phyloP scores from a whole-genome alignment of 345 rosid genomes.

The Gossypium herbaceum region DNA sequence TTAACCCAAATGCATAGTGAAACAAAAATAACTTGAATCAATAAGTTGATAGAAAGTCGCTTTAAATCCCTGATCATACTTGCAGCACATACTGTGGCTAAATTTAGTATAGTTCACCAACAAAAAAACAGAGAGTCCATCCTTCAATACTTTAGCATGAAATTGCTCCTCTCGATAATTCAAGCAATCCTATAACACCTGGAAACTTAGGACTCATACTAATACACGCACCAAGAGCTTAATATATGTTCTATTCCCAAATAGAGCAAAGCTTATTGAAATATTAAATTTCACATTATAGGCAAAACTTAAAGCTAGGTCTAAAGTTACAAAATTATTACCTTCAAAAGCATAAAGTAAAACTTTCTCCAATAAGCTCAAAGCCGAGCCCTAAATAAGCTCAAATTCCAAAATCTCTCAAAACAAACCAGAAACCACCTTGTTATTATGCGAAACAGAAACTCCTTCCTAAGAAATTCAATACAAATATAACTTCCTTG shows the following conservation, averaged over 20 bases:
- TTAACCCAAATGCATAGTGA: neutral
- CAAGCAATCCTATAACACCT: neutral
- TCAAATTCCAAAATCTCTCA: neutral
- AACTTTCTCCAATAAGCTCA: constrained; percentile 5
- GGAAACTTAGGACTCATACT: neutral
- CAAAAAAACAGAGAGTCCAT: neutral
- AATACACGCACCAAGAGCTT: neutral
- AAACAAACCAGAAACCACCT: constrained; percentile 2
- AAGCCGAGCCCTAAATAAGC: neutral
- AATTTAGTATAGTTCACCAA: neutral
- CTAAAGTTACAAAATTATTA: neutral
- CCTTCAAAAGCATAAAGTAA: neutral
- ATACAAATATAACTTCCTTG: neutral
- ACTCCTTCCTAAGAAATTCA: neutral
- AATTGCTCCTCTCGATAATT: neutral
- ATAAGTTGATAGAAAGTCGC: neutral
- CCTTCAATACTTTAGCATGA: neutral
- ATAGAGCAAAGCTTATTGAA: constrained; percentile 4
- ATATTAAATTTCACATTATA: neutral
- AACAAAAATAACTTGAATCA: neutral
- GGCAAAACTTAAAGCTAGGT: neutral
- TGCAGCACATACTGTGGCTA: neutral
- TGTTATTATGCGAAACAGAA: neutral
- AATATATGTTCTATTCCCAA: neutral
- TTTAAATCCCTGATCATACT: neutral